phyloP scores from a whole-genome alignment of 1,284 basidiomycete genomes.

The Ustilago hordei region DNA sequence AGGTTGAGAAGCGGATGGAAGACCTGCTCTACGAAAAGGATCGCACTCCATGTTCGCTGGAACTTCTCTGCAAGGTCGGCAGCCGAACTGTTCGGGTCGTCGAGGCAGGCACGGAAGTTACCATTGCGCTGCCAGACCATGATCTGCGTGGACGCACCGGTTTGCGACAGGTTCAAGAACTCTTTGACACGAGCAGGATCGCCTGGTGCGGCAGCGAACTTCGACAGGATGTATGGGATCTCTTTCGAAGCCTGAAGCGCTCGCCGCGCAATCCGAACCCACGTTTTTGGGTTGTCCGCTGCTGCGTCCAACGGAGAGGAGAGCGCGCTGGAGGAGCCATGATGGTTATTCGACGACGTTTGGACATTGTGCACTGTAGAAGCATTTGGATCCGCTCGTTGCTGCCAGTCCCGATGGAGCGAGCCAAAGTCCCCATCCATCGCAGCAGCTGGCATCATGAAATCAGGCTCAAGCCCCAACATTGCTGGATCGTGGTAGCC shows the following conservation, averaged over 20 bases:
- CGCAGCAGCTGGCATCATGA: slow-evolving; percentile 17
- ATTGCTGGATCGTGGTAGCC: slow-evolving; percentile 16
- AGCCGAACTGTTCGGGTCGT: slow-evolving; percentile 22
- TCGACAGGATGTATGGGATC: slow-evolving; percentile 23
- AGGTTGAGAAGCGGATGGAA: slow-evolving; percentile 40
- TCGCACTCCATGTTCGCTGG: slow-evolving; percentile 31
- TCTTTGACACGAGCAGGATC: slow-evolving; percentile 44
- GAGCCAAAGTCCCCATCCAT: slow-evolving; percentile 12
- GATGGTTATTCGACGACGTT: not conserved
- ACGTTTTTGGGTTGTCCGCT: slow-evolving; percentile 10
- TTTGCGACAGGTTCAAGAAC: slow-evolving; percentile 31
- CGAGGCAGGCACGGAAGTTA: slow-evolving; percentile 27
- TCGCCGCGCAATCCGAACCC: slow-evolving; percentile 25
- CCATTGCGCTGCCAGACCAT: slow-evolving; percentile 49
- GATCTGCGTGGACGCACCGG: slow-evolving; percentile 33
- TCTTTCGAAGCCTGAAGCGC: slow-evolving; percentile 27
- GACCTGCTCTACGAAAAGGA: slow-evolving; percentile 29
- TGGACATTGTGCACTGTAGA: not conserved
- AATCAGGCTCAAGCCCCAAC: slow-evolving; percentile 24
- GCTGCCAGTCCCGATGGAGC: slow-evolving; percentile 20
- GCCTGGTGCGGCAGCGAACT: slow-evolving; percentile 21
- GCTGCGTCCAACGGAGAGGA: not conserved
- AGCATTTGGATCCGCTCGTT: slow-evolving; percentile 8
- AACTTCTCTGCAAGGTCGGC: slow-evolving; percentile 22
- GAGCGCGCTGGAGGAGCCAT: not conserved